Evolutionary conservation across 2,329 filamentous ascomycete genomes (phyloP), one percentile per base, ranked within the genome.

Genomic region (Pyricularia grisea): DNA sequence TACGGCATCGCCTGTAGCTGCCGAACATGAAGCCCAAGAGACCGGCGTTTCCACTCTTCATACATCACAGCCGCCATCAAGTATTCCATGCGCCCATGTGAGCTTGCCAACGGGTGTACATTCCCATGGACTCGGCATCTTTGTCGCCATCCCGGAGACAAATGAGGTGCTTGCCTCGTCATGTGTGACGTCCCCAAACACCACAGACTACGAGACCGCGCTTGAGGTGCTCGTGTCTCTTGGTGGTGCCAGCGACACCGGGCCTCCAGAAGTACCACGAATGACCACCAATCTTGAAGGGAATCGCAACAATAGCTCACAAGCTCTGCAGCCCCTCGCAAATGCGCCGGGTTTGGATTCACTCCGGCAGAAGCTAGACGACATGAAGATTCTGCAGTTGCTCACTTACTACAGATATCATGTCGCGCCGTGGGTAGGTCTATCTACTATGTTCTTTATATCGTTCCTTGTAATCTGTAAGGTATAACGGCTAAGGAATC

Each of bases 331-430:
- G 42, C 20, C 42, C 42, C 7, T 55, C 3, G 42, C 20, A 55
- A 10, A 9, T 55, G 42, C 9, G 20, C 17, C 14, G 42, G 42
- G 42, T 12, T 7, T 55, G 7, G 42, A 61, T 61, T 23, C 58
- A 25, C 58, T 61, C 58, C 58, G 25, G 23, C 25, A 42, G 20
- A 58, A 5, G 23, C 0, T n/a, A 42, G 65, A 55, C 33, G 36
- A 28, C 14, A 50, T 12, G 65, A 42, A n/a, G 36, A 67, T 36
- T 12, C n/a, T 67, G 65, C 74, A 75, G 31, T 71, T 82, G 1
- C 68, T 83, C 14, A 77, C 80, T n/a, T 76, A 81, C 68, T 83
- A 81, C 68, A 75, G 80, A 64, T 83, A 83, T 67, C 76, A 81
- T 60, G 76, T 83, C 36, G 80, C 81, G 6, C 78, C 80, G 25